These are phyloP conservation scores for Selenicereus undatus DNA, from an alignment of 148 eudicot genomes.

Conservation along the genomic window DNA sequence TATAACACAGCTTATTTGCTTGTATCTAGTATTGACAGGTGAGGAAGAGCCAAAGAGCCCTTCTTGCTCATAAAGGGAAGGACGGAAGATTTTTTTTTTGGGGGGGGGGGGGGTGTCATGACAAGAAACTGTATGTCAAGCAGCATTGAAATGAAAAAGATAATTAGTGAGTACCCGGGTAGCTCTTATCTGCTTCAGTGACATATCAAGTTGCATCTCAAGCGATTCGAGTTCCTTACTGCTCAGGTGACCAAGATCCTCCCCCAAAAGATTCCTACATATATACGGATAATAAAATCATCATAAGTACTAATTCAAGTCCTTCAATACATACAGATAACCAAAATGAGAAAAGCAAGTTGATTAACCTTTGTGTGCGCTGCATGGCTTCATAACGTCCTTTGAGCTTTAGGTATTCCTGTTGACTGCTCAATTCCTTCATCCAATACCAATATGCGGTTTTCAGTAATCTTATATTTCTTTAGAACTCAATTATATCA, in stretches of 20 bases:
- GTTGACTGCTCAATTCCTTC: constrained; percentile 83
- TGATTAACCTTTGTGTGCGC: constrained; percentile 57
- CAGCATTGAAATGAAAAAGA: neutral
- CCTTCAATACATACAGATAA: neutral
- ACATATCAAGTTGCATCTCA: constrained; percentile 85
- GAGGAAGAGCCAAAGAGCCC: neutral
- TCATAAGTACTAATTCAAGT: neutral
- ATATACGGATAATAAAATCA: neutral
- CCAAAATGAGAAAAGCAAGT: neutral
- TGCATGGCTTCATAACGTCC: constrained; percentile 69
- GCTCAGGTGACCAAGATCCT: constrained; percentile 88
- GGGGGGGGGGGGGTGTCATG: neutral
- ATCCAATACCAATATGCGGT: constrained; percentile 3
- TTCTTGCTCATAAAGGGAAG: neutral
- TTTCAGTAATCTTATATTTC: neutral
- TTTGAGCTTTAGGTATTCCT: constrained; percentile 84
- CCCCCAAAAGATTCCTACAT: constrained; percentile 82
- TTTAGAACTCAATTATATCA: too few species aligned
- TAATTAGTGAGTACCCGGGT: constrained; percentile 48
- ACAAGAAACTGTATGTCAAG: too few species aligned
- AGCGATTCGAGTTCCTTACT: constrained; percentile 90
- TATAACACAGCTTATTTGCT: neutral
- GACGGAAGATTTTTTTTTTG: too few species aligned
- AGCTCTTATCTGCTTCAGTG: constrained; percentile 85
- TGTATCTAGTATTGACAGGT: neutral